Evolutionary conservation across 345 rosid species (phyloP), one percentile per base, ranked within the genome.

Genomic region (Eucalyptus polybractea): DNA sequence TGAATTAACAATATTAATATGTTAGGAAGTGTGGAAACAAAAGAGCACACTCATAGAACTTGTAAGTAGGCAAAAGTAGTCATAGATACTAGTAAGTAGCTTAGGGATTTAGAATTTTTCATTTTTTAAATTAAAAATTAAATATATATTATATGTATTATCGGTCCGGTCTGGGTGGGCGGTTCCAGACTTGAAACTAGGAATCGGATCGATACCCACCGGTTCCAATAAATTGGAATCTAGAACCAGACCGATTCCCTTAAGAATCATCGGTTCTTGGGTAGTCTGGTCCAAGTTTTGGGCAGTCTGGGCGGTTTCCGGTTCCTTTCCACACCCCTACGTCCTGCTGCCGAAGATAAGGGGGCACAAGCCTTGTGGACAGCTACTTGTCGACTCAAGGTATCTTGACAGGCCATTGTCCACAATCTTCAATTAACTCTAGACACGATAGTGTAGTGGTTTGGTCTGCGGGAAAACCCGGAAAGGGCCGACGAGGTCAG

Each of bases 121-220:
- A 53, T 19, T 19, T 53, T 58, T 56, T 10, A 4, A 58, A 58
- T 10, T 58, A 25, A 58, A 56, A 22, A 24, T 5, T 24, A 58
- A 58, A 24, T 5, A 58, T 56, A 56, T 58, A 24, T 58, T 22
- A 53, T 58, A 58, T 58, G 6, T 58, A 58, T 7, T 9, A 58
- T 22, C 0, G n/a, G 65, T 58, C 0, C 3, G 3, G 6, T 58
- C 3, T 1, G 0, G 3, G 65, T 58, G n/a, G n/a, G n/a, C 65
- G 6, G 13, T 58, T 58, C 2, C 2, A 24, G 0, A 25, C 13
- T 13, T 4, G 13, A 21, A 58, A 58, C 29, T 25, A 25, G 13
- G n/a, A 58, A 58, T 25, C 6, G 0, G 2, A 24, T 2, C 2
- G 4, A 25, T 24, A 10, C 3, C 7, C 3, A 4, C 10, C 0